Evolutionary conservation across 2,329 filamentous ascomycete species (phyloP).

Genomic region (Trichoderma koningii): DNA sequence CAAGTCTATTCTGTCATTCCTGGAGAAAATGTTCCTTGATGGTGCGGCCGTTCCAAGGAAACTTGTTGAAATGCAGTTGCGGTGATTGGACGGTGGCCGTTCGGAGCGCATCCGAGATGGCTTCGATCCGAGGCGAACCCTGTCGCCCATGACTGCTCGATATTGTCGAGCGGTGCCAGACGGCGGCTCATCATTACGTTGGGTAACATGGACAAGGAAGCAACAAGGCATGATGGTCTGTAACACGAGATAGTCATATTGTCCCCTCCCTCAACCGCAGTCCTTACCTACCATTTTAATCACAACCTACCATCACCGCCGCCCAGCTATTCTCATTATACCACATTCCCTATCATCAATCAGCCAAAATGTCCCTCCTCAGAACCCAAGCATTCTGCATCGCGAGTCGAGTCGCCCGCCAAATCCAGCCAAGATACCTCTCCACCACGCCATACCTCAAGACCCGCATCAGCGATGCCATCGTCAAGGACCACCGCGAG

Average conservation of each 20-base stretch:
- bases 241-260: not conserved
- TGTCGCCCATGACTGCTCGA: not conserved
- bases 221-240: not conserved
- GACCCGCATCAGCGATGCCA: conserved; percentile 32
- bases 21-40: no score
- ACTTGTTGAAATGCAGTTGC: no score
- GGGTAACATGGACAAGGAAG: not conserved
- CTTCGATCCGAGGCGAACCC: not conserved
- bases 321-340: no score
- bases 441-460: conserved; percentile 1
- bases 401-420: not conserved
- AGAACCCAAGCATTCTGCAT: not conserved
- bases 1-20: no score
- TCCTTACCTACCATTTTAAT: not conserved
- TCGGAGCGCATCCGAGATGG: no score
- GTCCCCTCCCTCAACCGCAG: not conserved
- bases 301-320: no score
- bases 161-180: not conserved
- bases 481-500: conserved; percentile 36
- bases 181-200: not conserved
- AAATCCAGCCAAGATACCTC: not conserved
- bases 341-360: no score
- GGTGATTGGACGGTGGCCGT: no score
- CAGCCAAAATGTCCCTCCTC: not conserved
- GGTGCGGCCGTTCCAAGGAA: no score